Evolutionary conservation across 176 grass and related monocot species (phyloP).

Genomic region (Elymus sibiricus): DNA sequence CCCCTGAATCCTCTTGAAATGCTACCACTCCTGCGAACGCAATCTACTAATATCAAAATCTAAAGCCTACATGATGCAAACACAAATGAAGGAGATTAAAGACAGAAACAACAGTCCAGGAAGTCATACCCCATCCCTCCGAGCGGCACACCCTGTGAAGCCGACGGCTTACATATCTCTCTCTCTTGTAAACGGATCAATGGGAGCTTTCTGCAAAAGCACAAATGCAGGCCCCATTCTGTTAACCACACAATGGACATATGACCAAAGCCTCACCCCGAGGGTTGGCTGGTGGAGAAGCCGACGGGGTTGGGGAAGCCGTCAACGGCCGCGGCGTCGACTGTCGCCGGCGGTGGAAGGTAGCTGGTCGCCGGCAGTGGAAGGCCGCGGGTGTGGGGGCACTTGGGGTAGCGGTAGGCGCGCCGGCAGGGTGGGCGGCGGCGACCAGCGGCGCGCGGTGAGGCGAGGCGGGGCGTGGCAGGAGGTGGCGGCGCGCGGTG

Average conservation of each 20-base stretch:
- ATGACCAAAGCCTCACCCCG: constrained; percentile 91
- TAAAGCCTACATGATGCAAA: neutral
- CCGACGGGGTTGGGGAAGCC: too few relatives aligned
- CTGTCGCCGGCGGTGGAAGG: too few relatives aligned
- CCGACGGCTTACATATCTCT: constrained; percentile 77
- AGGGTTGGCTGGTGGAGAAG: constrained; percentile 52
- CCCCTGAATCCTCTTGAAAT: constrained; percentile 98
- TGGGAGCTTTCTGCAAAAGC: constrained; percentile 86
- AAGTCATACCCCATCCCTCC: constrained; percentile 89
- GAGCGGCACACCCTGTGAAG: constrained; percentile 89
- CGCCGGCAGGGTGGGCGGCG: too few relatives aligned
- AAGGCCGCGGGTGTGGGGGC: too few relatives aligned
- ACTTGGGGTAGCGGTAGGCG: too few relatives aligned
- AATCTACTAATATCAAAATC: constrained; percentile 36
- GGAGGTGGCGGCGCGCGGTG: too few relatives aligned
- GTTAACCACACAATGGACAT: constrained; percentile 50
- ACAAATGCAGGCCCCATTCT: neutral
- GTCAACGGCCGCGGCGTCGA: too few relatives aligned
- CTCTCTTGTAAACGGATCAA: constrained; percentile 95
- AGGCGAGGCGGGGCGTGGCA: too few relatives aligned
- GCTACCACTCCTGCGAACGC: constrained; percentile 83
- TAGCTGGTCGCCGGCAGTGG: too few relatives aligned
- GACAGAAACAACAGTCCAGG: neutral
- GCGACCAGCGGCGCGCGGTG: too few relatives aligned
- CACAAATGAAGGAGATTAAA: neutral